Conservation (phyloP, 2,329 filamentous ascomycete species). For the Claviceps lovelessii region DNA sequence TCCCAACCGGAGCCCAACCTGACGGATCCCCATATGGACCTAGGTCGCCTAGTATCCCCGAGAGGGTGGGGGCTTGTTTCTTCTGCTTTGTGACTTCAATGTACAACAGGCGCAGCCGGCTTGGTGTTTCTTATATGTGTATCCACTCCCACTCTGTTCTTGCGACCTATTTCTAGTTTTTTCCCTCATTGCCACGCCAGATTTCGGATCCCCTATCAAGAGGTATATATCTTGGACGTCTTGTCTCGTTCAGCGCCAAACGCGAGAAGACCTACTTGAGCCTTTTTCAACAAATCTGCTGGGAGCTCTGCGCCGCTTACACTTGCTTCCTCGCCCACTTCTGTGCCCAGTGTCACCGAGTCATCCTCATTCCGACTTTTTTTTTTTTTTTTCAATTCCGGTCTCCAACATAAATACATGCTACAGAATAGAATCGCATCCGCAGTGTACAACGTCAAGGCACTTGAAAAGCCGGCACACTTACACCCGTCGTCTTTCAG, state of each 20-base stretch:
- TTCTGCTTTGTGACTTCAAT: neutral
- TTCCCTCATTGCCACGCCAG: neutral
- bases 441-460: neutral
- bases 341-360: neutral
- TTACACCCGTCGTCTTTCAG: neutral
- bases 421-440: neutral
- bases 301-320: neutral
- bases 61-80: constrained; percentile 2
- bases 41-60: constrained; percentile 3
- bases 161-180: constrained; percentile 10
- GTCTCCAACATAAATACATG: neutral
- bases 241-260: neutral
- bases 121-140: constrained; percentile 19
- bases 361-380: neutral
- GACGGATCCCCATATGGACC: constrained; percentile 9
- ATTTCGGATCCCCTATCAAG: neutral
- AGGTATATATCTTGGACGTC: neutral
- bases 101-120: constrained; percentile 1
- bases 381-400: neutral
- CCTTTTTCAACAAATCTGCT: neutral
- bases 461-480: neutral
- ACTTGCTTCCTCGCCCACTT: neutral
- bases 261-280: neutral
- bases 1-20: constrained; percentile 12
- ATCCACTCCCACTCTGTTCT: constrained; percentile 16